phyloP scores from a whole-genome alignment of 2,329 filamentous ascomycete species.

The Penicillium frequentans region DNA sequence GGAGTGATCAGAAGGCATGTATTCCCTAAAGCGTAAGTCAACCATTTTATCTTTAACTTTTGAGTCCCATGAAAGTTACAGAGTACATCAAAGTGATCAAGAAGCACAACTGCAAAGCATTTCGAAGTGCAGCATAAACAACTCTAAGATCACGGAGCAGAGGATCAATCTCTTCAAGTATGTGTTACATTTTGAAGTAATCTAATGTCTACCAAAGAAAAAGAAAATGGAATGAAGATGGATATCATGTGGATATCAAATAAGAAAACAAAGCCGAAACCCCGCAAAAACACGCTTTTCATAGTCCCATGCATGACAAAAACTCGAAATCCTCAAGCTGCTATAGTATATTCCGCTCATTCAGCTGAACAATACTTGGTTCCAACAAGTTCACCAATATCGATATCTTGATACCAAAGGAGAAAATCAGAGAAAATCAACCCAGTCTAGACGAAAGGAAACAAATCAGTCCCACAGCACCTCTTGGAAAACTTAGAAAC shows the following conservation, averaged over 20 bases:
- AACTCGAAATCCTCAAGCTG: background rate
- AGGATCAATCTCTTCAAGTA: background rate
- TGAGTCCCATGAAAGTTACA: no score
- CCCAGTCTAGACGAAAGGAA: background rate
- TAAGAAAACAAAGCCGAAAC: background rate
- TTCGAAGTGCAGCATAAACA: no score
- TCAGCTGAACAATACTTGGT: no score
- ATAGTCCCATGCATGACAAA: background rate
- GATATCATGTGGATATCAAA: background rate
- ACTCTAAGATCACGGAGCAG: background rate
- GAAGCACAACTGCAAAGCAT: no score
- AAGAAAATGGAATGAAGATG: background rate
- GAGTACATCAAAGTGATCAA: no score
- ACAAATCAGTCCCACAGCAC: background rate
- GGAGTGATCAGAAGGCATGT: no score
- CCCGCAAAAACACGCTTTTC: conserved; percentile 2
- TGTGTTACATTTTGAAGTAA: background rate
- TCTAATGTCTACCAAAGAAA: background rate
- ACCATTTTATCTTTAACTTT: no score
- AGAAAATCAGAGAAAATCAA: background rate
- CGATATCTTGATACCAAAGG: background rate
- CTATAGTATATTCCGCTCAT: no score
- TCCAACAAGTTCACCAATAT: background rate
- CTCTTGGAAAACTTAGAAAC: conserved; percentile 41
- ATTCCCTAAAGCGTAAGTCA: no score